These are phyloP conservation scores for Penicillium sp. DNA, from an alignment of 2,329 filamentous ascomycete genomes.

Conservation along the genomic window DNA sequence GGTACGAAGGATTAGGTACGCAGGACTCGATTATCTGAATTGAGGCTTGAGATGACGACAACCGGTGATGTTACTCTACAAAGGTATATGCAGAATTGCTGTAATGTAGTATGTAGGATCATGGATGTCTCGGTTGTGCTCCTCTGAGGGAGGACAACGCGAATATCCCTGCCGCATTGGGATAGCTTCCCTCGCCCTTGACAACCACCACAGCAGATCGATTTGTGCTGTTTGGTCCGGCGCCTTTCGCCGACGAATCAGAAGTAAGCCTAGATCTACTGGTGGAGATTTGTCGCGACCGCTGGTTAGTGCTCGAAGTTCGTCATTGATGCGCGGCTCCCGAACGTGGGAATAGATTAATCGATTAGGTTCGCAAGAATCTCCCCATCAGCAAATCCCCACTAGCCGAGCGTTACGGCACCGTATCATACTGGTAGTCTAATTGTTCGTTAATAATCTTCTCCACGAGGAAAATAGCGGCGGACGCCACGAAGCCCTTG, in stretches of 20 bases:
- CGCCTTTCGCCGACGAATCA: neutral
- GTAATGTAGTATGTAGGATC: neutral
- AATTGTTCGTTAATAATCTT: neutral
- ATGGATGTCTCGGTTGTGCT: neutral
- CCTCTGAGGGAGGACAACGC: neutral
- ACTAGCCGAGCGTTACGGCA: neutral
- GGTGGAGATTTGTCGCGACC: neutral
- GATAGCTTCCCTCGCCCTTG: neutral
- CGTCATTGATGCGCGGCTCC: neutral
- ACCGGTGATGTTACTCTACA: neutral
- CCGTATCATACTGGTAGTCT: neutral
- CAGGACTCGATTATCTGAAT: neutral
- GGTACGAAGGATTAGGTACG: neutral
- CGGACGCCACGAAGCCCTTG: neutral
- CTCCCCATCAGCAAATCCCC: neutral
- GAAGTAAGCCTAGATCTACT: neutral
- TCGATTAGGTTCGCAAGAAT: neutral
- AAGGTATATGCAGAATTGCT: neutral
- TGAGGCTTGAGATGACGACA: neutral
- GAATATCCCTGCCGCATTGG: conserved; percentile 2
- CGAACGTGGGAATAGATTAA: neutral
- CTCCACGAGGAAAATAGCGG: neutral
- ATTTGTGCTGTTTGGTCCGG: neutral
- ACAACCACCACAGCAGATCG: neutral
- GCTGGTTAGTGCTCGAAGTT: neutral